phyloP scores from a whole-genome alignment of 345 rosid species.

The Pugionium dolabratum region DNA sequence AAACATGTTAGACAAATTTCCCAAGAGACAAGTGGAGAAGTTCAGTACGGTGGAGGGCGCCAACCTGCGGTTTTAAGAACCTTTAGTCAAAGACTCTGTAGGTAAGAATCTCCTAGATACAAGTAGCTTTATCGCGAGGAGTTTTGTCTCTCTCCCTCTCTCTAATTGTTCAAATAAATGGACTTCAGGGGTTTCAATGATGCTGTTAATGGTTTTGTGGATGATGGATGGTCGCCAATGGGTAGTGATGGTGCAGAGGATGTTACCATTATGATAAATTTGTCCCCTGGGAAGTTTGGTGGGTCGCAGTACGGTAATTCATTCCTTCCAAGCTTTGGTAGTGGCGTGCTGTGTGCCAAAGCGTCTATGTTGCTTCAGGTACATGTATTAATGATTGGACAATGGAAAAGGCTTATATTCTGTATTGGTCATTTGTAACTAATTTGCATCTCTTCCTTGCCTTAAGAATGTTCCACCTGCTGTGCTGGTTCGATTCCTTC shows the following conservation, averaged over 20 bases:
- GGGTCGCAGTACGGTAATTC: conserved; percentile 68
- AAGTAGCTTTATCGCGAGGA: background rate
- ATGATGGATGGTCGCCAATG: conserved; percentile 93
- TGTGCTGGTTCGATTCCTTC: conserved; percentile 79
- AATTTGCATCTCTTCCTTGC: conserved; percentile 31
- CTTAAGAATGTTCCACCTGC: conserved; percentile 86
- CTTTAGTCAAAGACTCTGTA: conserved; percentile 88
- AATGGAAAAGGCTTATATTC: background rate
- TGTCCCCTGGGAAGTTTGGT: conserved; percentile 68
- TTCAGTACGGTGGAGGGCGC: conserved; percentile 90
- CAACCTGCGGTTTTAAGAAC: conserved; percentile 96
- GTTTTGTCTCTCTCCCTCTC: background rate
- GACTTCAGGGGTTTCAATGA: conserved; percentile 87
- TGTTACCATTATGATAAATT: conserved; percentile 73
- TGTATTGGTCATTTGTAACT: background rate
- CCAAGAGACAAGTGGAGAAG: conserved; percentile 89
- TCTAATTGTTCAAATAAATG: conserved; percentile 28
- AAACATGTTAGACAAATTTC: conserved; percentile 85
- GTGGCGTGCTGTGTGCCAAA: conserved; percentile 95
- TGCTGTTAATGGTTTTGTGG: conserved; percentile 88
- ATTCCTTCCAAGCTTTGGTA: conserved; percentile 73
- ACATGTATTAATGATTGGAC: conserved; percentile 5
- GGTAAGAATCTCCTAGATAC: conserved; percentile 43
- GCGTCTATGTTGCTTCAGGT: conserved; percentile 97
- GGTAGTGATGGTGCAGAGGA: conserved; percentile 83